A percentile compares a stretch with the other conserved stretches of the same genome.
Evolutionary conservation across 495 filamentous ascomycete genomes (phyloP).

Genomic region (Aspergillus panamensis): DNA sequence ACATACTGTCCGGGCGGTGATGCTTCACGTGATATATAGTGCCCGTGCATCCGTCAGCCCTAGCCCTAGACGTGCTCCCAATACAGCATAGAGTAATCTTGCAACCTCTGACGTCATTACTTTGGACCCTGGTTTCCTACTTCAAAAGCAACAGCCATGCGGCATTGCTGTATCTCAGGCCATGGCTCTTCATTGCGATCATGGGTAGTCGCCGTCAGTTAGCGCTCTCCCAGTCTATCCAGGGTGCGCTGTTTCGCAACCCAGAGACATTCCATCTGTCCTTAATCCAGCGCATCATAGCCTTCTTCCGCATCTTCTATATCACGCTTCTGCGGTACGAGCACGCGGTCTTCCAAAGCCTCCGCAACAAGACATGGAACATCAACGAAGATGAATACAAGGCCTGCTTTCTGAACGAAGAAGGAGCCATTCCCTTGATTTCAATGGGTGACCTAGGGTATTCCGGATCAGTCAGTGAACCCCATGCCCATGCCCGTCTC

Average conservation of each 20-base stretch:
- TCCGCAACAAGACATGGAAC: conserved; percentile 44
- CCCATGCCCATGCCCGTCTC: no score
- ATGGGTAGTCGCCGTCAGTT: conserved; percentile 34
- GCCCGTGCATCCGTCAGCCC: conserved; percentile 15
- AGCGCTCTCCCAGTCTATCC: conserved; percentile 35
- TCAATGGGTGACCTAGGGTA: conserved; percentile 57
- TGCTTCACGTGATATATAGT: conserved; percentile 9
- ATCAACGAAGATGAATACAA: conserved; percentile 54
- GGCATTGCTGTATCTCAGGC: no score
- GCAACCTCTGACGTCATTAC: background rate
- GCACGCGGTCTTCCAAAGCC: conserved; percentile 24
- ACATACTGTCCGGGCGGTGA: conserved; percentile 32
- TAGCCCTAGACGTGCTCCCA: conserved; percentile 9
- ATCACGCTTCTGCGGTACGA: conserved; percentile 35
- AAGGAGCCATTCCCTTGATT: conserved; percentile 33
- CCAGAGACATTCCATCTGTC: conserved; percentile 28
- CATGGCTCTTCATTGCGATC: background rate
- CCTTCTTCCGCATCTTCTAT: conserved; percentile 37
- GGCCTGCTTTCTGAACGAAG: conserved; percentile 45
- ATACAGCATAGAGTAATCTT: background rate
- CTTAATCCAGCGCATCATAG: conserved; percentile 26
- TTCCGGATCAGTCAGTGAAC: conserved; percentile 50
- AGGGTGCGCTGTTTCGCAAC: conserved; percentile 32
- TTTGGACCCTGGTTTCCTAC: background rate
- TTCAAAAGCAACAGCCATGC: background rate